These are phyloP conservation scores for Chiua virens DNA, from an alignment of 768 basidiomycete species.

Conservation along the genomic window DNA sequence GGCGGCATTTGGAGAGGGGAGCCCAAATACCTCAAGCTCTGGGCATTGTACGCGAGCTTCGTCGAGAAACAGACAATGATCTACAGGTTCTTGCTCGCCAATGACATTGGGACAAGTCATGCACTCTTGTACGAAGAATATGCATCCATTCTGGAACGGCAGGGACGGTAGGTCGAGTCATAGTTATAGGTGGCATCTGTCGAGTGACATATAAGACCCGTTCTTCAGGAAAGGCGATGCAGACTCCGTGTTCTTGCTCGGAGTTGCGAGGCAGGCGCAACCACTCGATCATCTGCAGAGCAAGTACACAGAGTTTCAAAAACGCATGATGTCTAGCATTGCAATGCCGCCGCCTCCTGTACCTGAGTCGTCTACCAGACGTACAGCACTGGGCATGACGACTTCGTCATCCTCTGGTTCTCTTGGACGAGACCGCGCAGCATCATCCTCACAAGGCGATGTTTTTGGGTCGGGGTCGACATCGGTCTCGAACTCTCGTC, in stretches of 20 bases:
- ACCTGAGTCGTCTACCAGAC: slow-evolving; percentile 38
- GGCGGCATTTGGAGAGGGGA: slow-evolving; percentile 76
- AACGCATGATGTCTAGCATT: slow-evolving; percentile 72
- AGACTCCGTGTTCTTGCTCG: slow-evolving; percentile 86
- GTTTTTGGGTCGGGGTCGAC: slow-evolving; percentile 33
- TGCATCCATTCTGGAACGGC: slow-evolving; percentile 79
- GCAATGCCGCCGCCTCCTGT: slow-evolving; percentile 38
- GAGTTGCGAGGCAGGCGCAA: slow-evolving; percentile 77
- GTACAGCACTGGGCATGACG: slow-evolving; percentile 47
- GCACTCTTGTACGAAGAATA: slow-evolving; percentile 91
- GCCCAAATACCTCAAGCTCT: slow-evolving; percentile 86
- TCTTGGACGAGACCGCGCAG: slow-evolving; percentile 10
- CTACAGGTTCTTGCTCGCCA: slow-evolving; percentile 85
- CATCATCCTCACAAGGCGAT: slow-evolving; percentile 25
- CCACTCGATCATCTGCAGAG: slow-evolving; percentile 80
- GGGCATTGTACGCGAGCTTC: slow-evolving; percentile 91
- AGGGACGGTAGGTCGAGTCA: slow-evolving; percentile 63
- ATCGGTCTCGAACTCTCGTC: slow-evolving; percentile 51
- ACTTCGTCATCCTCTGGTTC: slow-evolving; percentile 36
- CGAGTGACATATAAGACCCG: neutral
- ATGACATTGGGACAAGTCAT: slow-evolving; percentile 83
- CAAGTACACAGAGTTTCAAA: slow-evolving; percentile 86
- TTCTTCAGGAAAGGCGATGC: slow-evolving; percentile 76
- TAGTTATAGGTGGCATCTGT: slow-evolving; percentile 33
- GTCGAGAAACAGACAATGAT: slow-evolving; percentile 89